Evolutionary conservation across 345 rosid species (phyloP).

Genomic region (Psidium guajava): DNA sequence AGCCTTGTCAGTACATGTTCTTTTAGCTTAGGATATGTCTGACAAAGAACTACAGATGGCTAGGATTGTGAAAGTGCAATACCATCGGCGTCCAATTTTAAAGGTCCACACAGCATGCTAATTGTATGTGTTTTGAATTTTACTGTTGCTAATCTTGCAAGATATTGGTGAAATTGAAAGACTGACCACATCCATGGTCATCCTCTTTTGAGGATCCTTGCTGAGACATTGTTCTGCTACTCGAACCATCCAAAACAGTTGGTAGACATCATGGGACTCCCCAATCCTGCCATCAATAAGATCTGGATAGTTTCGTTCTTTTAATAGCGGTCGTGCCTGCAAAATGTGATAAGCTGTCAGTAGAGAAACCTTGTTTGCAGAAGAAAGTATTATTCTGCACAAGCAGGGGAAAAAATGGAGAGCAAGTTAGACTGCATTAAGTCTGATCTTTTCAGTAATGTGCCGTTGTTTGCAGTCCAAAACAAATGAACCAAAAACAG

Average conservation of each 20-base stretch:
- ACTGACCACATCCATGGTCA: slow-evolving; percentile 31
- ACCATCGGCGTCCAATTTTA: not conserved
- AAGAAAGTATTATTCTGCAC: not conserved
- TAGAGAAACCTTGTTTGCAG: not conserved
- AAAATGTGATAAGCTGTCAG: not conserved
- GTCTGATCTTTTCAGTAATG: not conserved
- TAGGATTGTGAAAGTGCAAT: not conserved
- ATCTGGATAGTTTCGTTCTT: slow-evolving; percentile 49
- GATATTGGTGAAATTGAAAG: not conserved
- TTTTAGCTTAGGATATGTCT: not conserved
- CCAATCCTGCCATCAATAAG: slow-evolving; percentile 40
- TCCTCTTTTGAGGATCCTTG: slow-evolving; percentile 46
- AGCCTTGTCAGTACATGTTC: not conserved
- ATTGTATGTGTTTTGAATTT: not conserved
- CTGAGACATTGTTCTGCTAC: slow-evolving; percentile 53
- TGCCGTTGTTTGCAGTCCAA: not conserved
- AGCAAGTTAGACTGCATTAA: not conserved
- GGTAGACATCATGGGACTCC: slow-evolving; percentile 50
- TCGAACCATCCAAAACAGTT: slow-evolving; percentile 61
- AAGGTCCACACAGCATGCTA: not conserved
- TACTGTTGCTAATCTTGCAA: not conserved
- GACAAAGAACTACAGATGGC: not conserved
- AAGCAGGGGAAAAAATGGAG: not conserved
- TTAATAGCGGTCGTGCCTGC: slow-evolving; percentile 58
- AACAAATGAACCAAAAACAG: not conserved